phyloP scores from a whole-genome alignment of 2,329 filamentous ascomycete species.

The Trichoderma sp. region DNA sequence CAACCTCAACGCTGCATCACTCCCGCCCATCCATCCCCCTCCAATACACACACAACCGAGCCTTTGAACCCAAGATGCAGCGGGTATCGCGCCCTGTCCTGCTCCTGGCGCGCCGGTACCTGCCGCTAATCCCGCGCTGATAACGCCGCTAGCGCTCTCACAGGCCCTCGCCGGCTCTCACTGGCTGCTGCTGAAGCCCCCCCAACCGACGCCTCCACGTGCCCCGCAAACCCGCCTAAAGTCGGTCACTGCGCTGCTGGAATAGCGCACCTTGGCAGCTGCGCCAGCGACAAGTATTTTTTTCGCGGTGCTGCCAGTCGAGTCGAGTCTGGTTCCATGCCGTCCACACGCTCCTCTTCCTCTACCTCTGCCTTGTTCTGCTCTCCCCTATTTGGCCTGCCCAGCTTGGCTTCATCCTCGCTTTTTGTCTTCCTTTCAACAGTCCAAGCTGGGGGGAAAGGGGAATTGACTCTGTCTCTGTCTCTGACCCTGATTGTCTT shows the following conservation, averaged over 20 bases:
- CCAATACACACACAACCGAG: too few relatives aligned
- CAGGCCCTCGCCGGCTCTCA: constrained; percentile 3
- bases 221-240: constrained; percentile 25
- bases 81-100: constrained; percentile 13
- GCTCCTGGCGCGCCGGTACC: constrained; percentile 13
- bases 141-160: neutral
- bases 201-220: constrained; percentile 23
- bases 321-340: too few relatives aligned
- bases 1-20: too few relatives aligned
- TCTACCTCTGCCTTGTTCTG: neutral
- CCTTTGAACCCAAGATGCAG: neutral
- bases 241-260: constrained; percentile 17
- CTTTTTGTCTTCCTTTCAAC: neutral
- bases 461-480: neutral
- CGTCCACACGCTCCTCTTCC: neutral
- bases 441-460: constrained; percentile 14
- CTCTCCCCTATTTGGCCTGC: constrained; percentile 12
- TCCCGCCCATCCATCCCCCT: too few relatives aligned
- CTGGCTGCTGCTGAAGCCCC: constrained; percentile 6
- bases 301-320: neutral
- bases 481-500: too few relatives aligned
- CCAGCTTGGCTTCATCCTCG: constrained; percentile 13
- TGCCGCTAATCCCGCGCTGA: constrained; percentile 20
- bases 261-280: constrained; percentile 6
- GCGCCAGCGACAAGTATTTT: neutral